These are phyloP conservation scores for Aspergillus sp. DNA, from an alignment of 2,329 filamentous ascomycete species.

Conservation along the genomic window DNA sequence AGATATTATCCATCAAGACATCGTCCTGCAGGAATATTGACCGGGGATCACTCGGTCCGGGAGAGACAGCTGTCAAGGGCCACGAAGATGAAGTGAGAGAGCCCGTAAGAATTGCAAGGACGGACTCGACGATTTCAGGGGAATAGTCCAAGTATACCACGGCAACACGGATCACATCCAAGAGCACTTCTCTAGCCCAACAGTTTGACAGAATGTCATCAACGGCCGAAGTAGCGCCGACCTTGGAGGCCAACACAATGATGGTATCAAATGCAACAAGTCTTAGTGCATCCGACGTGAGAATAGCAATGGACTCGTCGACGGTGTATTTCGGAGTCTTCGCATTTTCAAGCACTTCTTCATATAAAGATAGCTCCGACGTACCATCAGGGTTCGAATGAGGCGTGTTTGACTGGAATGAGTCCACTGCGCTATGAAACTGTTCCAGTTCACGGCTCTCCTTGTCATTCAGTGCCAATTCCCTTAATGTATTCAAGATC, in stretches of 20 bases:
- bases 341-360: constrained; percentile 48
- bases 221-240: constrained; percentile 49
- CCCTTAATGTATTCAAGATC: constrained; percentile 68
- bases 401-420: constrained; percentile 37
- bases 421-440: constrained; percentile 41
- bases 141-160: constrained; percentile 70
- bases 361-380: constrained; percentile 44
- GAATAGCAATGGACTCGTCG: constrained; percentile 48
- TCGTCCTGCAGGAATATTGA: constrained; percentile 58
- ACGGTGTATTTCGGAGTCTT: constrained; percentile 35
- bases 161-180: constrained; percentile 69
- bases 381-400: constrained; percentile 26
- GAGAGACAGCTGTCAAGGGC: constrained; percentile 14
- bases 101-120: constrained; percentile 63
- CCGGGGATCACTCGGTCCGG: constrained; percentile 38
- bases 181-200: constrained; percentile 62
- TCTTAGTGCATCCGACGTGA: constrained; percentile 48
- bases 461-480: constrained; percentile 61
- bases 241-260: constrained; percentile 41
- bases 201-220: constrained; percentile 58
- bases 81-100: constrained; percentile 20
- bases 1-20: constrained; percentile 56
- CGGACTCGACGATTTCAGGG: constrained; percentile 65
- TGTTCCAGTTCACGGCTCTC: constrained; percentile 51
- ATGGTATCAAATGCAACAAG: constrained; percentile 52